Evolutionary conservation across 2,329 filamentous ascomycete species (phyloP).

Genomic region (Ophioceras dolichostomum): DNA sequence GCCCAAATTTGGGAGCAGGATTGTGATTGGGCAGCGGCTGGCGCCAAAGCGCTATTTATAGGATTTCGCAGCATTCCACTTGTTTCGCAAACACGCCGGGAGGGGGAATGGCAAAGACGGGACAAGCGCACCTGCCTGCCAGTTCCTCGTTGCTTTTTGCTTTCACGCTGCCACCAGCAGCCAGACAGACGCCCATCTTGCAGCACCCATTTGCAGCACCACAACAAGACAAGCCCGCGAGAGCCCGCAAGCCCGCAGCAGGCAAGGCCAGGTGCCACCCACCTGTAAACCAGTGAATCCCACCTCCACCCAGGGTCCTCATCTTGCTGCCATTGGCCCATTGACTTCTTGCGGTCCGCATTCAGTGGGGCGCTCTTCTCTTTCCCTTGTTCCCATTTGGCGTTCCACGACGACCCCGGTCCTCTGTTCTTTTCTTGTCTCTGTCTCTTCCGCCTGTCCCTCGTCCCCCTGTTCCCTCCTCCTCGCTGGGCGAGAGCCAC

Average conservation of each 20-base stretch:
- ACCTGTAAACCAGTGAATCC: background rate
- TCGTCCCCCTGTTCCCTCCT: background rate
- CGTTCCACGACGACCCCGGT: background rate
- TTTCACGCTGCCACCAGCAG: constrained; percentile 1
- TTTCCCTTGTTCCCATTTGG: background rate
- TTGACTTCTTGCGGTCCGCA: background rate
- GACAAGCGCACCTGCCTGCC: no score
- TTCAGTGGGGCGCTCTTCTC: background rate
- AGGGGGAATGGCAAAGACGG: no score
- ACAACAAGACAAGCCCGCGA: no score
- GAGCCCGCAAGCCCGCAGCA: no score
- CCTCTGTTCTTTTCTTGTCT: background rate
- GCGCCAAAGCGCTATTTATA: constrained; percentile 8
- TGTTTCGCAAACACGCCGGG: constrained; percentile 9
- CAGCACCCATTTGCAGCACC: background rate
- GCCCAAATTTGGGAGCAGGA: constrained; percentile 4
- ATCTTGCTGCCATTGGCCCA: background rate
- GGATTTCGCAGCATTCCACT: constrained; percentile 6
- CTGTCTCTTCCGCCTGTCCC: background rate
- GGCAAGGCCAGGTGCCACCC: background rate
- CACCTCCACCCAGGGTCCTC: background rate
- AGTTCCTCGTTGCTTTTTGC: no score
- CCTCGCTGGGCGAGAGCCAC: no score
- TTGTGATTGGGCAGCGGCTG: constrained; percentile 7
- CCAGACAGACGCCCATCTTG: background rate